Conservation (phyloP, 768 basidiomycete genomes). For the Solioccasus polychromus region DNA sequence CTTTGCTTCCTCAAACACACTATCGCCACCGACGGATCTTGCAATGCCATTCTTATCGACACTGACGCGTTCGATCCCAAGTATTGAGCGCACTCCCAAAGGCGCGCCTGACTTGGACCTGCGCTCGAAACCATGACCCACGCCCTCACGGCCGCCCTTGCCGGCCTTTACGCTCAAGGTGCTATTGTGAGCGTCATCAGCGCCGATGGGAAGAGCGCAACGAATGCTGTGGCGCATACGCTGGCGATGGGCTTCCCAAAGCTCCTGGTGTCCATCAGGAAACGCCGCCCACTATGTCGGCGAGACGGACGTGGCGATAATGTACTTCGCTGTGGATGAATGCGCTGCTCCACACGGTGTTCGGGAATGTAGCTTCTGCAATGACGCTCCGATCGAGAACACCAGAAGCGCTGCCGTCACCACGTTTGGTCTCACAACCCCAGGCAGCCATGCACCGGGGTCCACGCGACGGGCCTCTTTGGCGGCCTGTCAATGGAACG, state of each 20-base stretch:
- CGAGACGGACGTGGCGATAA: conserved; percentile 32
- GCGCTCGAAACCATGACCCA: conserved; percentile 18
- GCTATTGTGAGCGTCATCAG: conserved; percentile 20
- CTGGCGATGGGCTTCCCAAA: conserved; percentile 31
- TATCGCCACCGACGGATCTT: conserved; percentile 10
- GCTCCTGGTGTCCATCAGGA: conserved; percentile 29
- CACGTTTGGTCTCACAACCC: conserved; percentile 30
- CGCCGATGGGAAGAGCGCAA: conserved; percentile 27
- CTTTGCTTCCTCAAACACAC: conserved; percentile 21
- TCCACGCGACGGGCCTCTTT: conserved; percentile 29
- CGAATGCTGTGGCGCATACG: conserved; percentile 20
- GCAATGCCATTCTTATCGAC: conserved; percentile 28
- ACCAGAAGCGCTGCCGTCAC: conserved; percentile 17
- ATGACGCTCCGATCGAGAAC: conserved; percentile 15
- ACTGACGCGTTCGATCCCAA: conserved; percentile 18
- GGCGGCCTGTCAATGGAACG: conserved; percentile 32
- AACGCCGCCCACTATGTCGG: conserved; percentile 26
- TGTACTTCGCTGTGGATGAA: conserved; percentile 34
- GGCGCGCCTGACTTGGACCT: background rate
- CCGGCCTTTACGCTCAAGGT: conserved; percentile 8
- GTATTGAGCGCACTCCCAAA: conserved; percentile 11
- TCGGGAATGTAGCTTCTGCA: conserved; percentile 29
- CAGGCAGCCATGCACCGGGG: conserved; percentile 16
- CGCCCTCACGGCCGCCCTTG: conserved; percentile 18
- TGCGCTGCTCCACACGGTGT: conserved; percentile 15